phyloP scores from a whole-genome alignment of 768 basidiomycete genomes.

The Suillus lakei region DNA sequence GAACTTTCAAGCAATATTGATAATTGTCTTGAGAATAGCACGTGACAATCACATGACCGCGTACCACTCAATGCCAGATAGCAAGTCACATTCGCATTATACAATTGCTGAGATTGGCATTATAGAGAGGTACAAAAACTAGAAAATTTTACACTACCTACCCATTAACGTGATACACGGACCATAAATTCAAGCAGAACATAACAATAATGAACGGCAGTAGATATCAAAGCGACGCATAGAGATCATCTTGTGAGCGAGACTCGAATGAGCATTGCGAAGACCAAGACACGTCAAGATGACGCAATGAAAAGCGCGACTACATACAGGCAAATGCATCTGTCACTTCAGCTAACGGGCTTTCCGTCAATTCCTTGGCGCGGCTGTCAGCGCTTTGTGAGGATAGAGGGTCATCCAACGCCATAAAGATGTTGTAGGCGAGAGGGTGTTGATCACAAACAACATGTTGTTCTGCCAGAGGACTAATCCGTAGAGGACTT shows the following conservation, averaged over 20 bases:
- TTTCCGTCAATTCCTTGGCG: conserved; percentile 18
- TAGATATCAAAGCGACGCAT: neutral
- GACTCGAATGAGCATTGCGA: neutral
- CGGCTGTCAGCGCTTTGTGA: conserved; percentile 5
- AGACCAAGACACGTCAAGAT: neutral
- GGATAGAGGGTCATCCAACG: neutral
- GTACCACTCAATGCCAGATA: too few species aligned
- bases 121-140: too few species aligned
- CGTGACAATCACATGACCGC: conserved; percentile 10
- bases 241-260: neutral
- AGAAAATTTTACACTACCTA: too few species aligned
- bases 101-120: too few species aligned
- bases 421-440: neutral
- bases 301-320: neutral
- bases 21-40: neutral
- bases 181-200: neutral
- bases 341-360: conserved; percentile 14
- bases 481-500: neutral
- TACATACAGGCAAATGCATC: conserved; percentile 12
- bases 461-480: neutral
- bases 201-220: neutral
- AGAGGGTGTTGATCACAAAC: neutral
- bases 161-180: neutral
- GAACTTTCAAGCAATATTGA: too few species aligned
- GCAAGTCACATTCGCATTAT: too few species aligned